phyloP scores from a whole-genome alignment of 768 basidiomycete species.

The Mycena belliarum region DNA sequence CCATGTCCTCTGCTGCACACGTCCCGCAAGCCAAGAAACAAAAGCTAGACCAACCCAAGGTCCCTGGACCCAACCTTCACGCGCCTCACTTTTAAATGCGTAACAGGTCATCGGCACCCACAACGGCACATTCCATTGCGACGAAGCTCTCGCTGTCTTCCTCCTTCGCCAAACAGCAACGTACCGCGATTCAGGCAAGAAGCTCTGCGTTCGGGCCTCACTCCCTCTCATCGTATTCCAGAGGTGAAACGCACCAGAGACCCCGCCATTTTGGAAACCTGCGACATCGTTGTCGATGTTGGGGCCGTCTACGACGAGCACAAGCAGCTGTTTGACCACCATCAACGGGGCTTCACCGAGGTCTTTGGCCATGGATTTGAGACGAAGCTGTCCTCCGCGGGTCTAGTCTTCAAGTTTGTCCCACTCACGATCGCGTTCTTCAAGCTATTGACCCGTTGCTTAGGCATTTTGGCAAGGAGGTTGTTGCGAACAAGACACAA shows the following conservation, averaged over 20 bases:
- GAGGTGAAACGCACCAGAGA: slow-evolving; percentile 76
- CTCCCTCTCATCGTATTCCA: slow-evolving; percentile 25
- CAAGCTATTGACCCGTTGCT: not conserved
- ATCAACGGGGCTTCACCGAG: slow-evolving; percentile 91
- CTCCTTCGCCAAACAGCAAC: slow-evolving; percentile 75
- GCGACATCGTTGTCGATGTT: slow-evolving; percentile 96
- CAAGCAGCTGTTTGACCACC: slow-evolving; percentile 88
- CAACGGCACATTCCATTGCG: slow-evolving; percentile 95
- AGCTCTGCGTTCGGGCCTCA: not conserved
- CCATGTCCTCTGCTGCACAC: slow-evolving; percentile 20
- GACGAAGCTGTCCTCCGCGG: slow-evolving; percentile 92
- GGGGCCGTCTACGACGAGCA: slow-evolving; percentile 87
- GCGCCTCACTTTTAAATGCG: not conserved
- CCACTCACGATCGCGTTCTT: not conserved
- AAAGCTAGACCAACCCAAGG: slow-evolving; percentile 30
- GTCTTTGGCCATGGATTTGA: slow-evolving; percentile 85
- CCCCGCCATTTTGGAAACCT: slow-evolving; percentile 67
- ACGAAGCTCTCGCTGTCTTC: slow-evolving; percentile 94
- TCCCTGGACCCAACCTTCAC: slow-evolving; percentile 19
- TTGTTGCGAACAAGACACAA: slow-evolving; percentile 66
- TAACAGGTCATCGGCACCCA: slow-evolving; percentile 86
- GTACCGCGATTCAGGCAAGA: slow-evolving; percentile 74
- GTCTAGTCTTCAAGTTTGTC: slow-evolving; percentile 91
- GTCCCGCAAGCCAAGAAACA: slow-evolving; percentile 38
- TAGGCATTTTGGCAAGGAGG: slow-evolving; percentile 88